Evolutionary conservation across 495 filamentous ascomycete genomes (phyloP).

Genomic region (Choiromyces venosus): DNA sequence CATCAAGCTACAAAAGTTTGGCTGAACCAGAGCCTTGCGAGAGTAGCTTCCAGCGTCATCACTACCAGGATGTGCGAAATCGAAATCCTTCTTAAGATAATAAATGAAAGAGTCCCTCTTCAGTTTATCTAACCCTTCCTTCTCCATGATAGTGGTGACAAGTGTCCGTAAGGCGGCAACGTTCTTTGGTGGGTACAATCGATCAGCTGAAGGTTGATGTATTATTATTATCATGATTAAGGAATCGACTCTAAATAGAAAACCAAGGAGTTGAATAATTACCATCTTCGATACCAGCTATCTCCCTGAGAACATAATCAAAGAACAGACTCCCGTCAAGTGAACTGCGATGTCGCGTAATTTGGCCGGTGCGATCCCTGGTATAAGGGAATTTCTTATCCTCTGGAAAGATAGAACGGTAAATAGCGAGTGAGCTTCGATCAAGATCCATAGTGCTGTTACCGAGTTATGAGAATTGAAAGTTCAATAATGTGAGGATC

Average conservation of each 20-base stretch:
- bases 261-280: neutral
- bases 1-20: slow-evolving; percentile 34
- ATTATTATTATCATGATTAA: neutral
- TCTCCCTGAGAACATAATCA: slow-evolving; percentile 33
- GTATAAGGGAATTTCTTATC: slow-evolving; percentile 39
- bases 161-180: slow-evolving; percentile 27
- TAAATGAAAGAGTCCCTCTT: slow-evolving; percentile 39
- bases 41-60: slow-evolving; percentile 24
- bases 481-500: neutral
- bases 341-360: slow-evolving; percentile 22
- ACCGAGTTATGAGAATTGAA: neutral
- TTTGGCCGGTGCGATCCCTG: slow-evolving; percentile 19
- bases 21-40: slow-evolving; percentile 18
- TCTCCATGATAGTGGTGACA: slow-evolving; percentile 24
- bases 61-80: slow-evolving; percentile 9
- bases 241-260: neutral
- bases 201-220: slow-evolving; percentile 8
- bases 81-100: slow-evolving; percentile 39
- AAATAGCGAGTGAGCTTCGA: slow-evolving; percentile 11
- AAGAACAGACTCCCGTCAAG: slow-evolving; percentile 36
- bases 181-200: slow-evolving; percentile 38
- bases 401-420: slow-evolving; percentile 32
- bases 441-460: slow-evolving; percentile 26
- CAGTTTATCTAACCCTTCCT: slow-evolving; percentile 32
- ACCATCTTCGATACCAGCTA: slow-evolving; percentile 37